Conservation (phyloP, 108 stramenopile genomes). For the Nitzschia palea region DNA sequence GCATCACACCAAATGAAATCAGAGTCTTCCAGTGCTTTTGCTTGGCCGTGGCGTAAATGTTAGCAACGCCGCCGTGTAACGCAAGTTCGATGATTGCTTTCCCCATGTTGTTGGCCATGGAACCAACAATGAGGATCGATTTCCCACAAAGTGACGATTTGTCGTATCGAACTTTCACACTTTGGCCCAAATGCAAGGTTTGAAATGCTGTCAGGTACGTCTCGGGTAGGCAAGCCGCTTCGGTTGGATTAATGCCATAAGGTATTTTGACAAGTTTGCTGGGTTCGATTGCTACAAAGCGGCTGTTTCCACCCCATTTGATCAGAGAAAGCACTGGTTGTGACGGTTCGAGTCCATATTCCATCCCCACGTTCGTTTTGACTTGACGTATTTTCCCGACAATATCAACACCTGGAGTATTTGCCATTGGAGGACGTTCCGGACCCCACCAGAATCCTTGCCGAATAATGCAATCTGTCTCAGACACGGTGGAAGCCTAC, state of each 20-base stretch:
- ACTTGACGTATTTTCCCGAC: constrained; percentile 49
- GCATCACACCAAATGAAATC: constrained; percentile 38
- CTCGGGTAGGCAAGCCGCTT: constrained; percentile 42
- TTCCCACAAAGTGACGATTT: constrained; percentile 38
- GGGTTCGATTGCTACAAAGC: constrained; percentile 54
- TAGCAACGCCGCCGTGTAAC: constrained; percentile 30
- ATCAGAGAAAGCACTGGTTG: constrained; percentile 61
- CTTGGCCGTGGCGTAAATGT: constrained; percentile 39
- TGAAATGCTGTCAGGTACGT: constrained; percentile 52
- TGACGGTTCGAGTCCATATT: constrained; percentile 31
- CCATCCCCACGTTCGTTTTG: neutral
- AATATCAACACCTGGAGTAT: constrained; percentile 52
- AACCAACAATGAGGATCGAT: constrained; percentile 40
- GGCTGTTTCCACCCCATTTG: constrained; percentile 67
- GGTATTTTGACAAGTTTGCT: constrained; percentile 61
- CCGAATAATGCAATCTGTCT: constrained; percentile 53
- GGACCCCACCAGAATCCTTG: constrained; percentile 43
- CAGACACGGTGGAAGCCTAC: constrained; percentile 58
- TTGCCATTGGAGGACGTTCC: constrained; percentile 4
- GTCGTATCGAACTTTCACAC: constrained; percentile 22
- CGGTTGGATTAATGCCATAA: constrained; percentile 40
- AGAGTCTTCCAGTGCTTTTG: constrained; percentile 41
- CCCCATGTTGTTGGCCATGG: constrained; percentile 39
- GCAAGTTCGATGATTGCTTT: constrained; percentile 49
- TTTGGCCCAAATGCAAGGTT: constrained; percentile 36